Conservation (phyloP, 352 stramenopile genomes). For the Phytophthora pisi region DNA sequence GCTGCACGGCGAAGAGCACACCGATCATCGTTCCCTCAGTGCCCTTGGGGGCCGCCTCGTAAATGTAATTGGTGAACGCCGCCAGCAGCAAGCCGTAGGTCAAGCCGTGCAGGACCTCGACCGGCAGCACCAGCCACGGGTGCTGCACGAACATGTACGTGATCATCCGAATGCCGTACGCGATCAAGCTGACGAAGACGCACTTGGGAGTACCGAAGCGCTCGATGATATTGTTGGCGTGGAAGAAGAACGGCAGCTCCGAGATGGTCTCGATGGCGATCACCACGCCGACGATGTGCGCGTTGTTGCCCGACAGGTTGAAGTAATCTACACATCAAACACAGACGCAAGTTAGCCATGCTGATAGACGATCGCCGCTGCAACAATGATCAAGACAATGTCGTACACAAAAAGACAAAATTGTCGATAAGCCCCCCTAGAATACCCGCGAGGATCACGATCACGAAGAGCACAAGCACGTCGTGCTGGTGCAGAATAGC, state of each 20-base stretch:
- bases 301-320: conserved; percentile 40
- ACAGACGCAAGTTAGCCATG: too few relatives aligned
- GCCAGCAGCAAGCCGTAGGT: conserved; percentile 48
- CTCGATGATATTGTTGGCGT: conserved; percentile 52
- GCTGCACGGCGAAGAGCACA: conserved; percentile 45
- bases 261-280: conserved; percentile 47
- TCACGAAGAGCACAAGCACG: conserved; percentile 40
- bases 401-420: conserved; percentile 36
- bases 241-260: conserved; percentile 55
- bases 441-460: conserved; percentile 43
- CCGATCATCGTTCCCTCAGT: conserved; percentile 53
- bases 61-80: conserved; percentile 54
- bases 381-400: too few relatives aligned
- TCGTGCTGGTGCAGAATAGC: conserved; percentile 37
- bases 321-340: conserved; percentile 17
- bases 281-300: conserved; percentile 46
- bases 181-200: conserved; percentile 40
- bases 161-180: conserved; percentile 46
- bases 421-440: conserved; percentile 43
- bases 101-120: conserved; percentile 49
- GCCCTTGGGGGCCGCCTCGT: conserved; percentile 39
- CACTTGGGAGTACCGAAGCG: conserved; percentile 43
- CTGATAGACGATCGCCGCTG: too few relatives aligned
- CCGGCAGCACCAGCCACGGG: conserved; percentile 43
- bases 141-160: conserved; percentile 45